Base-by-base conservation (phyloP, 495 filamentous ascomycete species). In the Penicillium cosmopolitanum region DNA sequence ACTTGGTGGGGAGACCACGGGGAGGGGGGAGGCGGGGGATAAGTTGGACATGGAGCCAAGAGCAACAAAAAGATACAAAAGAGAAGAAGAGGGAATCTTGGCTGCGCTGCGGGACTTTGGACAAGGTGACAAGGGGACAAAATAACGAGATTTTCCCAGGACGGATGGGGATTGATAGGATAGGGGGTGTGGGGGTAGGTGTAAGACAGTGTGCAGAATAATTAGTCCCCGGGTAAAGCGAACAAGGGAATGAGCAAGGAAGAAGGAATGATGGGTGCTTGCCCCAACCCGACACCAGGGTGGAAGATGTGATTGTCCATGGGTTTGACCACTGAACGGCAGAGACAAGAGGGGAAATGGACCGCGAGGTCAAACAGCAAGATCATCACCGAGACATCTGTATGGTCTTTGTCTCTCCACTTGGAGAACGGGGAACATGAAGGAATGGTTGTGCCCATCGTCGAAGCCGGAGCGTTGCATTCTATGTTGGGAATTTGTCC, bases 101-200 rank as follows among this genome's bases (percentile, higher is more conserved):
- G 73, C 71, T 74, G 74, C 71, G 71, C 67, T 75, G 74, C 66
- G 73, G 12, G 70, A 77, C 68, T 76, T 73, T 73, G 65, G 72
- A 72, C 71, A 71, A 71, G 70, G 66, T 70, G 68, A 70, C 66
- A 75, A 64, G 61, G 69, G 70, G 61, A 28, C 28, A 31, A 31
- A 58, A 70, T 58, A 59, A 56, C 35, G 55, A 62, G 50, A 38
- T 38, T 38, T 38, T 38, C 36, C 15, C 1, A 38, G 36, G 36
- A 38, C 15, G 36, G 42, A 1, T 46, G 57, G 56, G 55, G 65
- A 66, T 52, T 28, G 35, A 53, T 36, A 53, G n/a, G 15, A 12
- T 60, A 48, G 44, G 40, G 16, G 35, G 19, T 21, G 19, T 21
- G 35, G 13, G 12, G 12, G 40, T 3, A 18, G n/a, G n/a, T 44